These are phyloP conservation scores for Tulasnella sp. DNA, from an alignment of 768 basidiomycete genomes.

Conservation along the genomic window DNA sequence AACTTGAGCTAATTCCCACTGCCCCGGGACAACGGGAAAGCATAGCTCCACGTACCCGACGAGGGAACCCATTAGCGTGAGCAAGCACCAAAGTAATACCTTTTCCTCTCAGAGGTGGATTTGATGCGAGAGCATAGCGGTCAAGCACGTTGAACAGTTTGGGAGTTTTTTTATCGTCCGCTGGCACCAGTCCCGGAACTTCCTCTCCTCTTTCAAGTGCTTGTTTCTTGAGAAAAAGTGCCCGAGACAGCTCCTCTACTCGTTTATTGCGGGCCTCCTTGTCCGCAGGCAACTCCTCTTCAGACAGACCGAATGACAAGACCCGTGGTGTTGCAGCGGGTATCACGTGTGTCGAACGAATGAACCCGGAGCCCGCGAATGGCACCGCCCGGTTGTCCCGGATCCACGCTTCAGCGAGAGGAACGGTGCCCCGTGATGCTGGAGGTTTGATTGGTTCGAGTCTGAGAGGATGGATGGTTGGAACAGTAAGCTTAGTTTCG, in stretches of 20 bases:
- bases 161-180: constrained; percentile 24
- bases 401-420: not conserved
- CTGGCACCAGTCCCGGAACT: constrained; percentile 31
- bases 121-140: constrained; percentile 51
- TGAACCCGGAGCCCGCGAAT: not conserved
- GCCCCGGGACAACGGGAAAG: not conserved
- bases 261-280: constrained; percentile 17
- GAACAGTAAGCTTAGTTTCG: not conserved
- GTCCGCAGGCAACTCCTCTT: not conserved
- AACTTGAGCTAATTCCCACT: constrained; percentile 4
- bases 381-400: not conserved
- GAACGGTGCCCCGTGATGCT: not conserved
- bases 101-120: constrained; percentile 31
- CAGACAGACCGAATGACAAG: not conserved
- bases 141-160: constrained; percentile 69
- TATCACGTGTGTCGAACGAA: constrained; percentile 31
- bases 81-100: constrained; percentile 69
- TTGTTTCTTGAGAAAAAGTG: not conserved
- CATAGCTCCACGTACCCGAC: constrained; percentile 56
- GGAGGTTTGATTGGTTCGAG: not conserved
- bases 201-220: constrained; percentile 29
- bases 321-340: constrained; percentile 27
- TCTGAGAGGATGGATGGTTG: not conserved
- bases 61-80: constrained; percentile 85
- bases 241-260: constrained; percentile 6